Conservation (phyloP, 2,329 filamentous ascomycete genomes). For the Venturia asperata region DNA sequence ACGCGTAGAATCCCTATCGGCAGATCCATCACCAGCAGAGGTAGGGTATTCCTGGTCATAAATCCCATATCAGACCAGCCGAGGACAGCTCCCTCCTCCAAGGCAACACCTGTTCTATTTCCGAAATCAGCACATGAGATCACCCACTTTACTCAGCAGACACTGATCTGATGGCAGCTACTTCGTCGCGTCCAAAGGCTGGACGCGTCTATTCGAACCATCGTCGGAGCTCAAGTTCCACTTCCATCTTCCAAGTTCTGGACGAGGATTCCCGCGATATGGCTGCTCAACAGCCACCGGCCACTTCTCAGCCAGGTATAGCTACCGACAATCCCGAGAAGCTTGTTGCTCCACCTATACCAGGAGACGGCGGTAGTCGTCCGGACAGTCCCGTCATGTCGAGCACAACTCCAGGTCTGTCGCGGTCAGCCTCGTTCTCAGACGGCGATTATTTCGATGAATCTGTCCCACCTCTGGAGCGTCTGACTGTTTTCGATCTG, state of each 20-base stretch:
- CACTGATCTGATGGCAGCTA: constrained; percentile 5
- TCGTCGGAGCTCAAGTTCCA: background rate
- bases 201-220: background rate
- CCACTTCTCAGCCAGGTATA: constrained; percentile 4
- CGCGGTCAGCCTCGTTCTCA: constrained; percentile 75
- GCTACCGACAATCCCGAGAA: background rate
- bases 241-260: constrained; percentile 14
- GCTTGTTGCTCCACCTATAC: background rate
- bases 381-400: background rate
- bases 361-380: background rate
- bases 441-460: constrained; percentile 73
- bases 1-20: background rate
- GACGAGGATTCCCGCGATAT: constrained; percentile 19
- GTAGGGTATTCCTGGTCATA: background rate
- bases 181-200: background rate
- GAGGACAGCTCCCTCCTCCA: background rate
- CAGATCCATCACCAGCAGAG: background rate
- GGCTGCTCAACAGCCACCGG: constrained; percentile 4
- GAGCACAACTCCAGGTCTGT: constrained; percentile 49
- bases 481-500: constrained; percentile 83
- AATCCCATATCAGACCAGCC: background rate
- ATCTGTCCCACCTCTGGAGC: constrained; percentile 85
- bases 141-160: background rate
- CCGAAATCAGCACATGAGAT: background rate
- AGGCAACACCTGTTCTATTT: constrained; percentile 6